These are phyloP conservation scores for Euphorbia celastroides DNA, from an alignment of 441 rosid genomes.

Conservation along the genomic window DNA sequence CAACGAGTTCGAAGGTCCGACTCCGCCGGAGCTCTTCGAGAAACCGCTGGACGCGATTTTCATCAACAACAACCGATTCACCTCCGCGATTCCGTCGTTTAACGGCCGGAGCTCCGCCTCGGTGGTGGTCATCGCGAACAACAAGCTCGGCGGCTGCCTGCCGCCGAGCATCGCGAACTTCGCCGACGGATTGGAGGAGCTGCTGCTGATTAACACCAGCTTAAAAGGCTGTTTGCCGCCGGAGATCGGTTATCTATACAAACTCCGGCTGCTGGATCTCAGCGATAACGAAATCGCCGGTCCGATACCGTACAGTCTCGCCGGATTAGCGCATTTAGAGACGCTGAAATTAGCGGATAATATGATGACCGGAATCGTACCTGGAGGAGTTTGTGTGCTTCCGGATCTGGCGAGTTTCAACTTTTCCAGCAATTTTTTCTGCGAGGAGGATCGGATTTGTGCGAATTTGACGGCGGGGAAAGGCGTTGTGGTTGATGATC, in stretches of 20 bases:
- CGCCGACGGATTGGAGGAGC: conserved; percentile 65
- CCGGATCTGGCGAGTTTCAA: conserved; percentile 64
- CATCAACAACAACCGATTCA: conserved; percentile 68
- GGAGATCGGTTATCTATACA: conserved; percentile 73
- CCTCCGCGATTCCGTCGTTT: conserved; percentile 42
- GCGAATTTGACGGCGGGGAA: conserved; percentile 46
- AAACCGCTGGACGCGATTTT: conserved; percentile 75
- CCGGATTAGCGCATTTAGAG: conserved; percentile 63
- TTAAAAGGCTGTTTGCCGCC: conserved; percentile 75
- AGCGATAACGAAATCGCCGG: conserved; percentile 70
- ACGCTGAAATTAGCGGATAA: conserved; percentile 62
- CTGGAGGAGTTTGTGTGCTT: conserved; percentile 52
- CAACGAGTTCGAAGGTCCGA: conserved; percentile 83
- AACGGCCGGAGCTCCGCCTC: conserved; percentile 44
- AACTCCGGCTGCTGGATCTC: conserved; percentile 65
- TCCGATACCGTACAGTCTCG: conserved; percentile 62
- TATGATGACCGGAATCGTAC: conserved; percentile 56
- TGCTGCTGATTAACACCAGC: conserved; percentile 57
- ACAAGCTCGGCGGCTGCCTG: conserved; percentile 70
- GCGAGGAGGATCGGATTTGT: conserved; percentile 57
- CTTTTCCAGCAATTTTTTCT: conserved; percentile 62
- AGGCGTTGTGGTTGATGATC: conserved; percentile 51
- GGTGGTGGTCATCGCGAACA: conserved; percentile 78
- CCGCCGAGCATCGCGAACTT: conserved; percentile 59
- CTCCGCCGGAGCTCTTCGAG: conserved; percentile 66